Conservation (phyloP, 163 green algal species). For the Scenedesmus sp. region DNA sequence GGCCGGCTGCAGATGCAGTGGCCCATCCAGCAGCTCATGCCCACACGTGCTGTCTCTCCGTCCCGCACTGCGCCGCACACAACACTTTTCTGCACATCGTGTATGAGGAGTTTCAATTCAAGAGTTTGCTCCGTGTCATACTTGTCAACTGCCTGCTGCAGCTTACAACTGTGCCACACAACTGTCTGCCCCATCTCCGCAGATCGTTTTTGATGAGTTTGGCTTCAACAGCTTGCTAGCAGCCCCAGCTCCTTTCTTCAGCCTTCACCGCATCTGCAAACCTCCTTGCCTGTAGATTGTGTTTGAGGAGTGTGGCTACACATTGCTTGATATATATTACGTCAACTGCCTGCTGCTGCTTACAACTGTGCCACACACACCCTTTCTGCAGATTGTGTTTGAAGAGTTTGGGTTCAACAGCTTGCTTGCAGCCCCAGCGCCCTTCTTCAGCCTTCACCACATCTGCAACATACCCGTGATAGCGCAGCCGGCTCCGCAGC, state of each 20-base stretch:
- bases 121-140: too few relatives aligned
- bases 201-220: slow-evolving; percentile 95
- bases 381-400: slow-evolving; percentile 84
- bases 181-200: not conserved
- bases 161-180: too few relatives aligned
- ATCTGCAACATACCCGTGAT: slow-evolving; percentile 37
- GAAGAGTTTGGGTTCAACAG: slow-evolving; percentile 90
- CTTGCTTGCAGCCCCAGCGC: slow-evolving; percentile 68
- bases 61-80: not conserved
- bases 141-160: too few relatives aligned
- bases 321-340: too few relatives aligned
- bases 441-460: slow-evolving; percentile 68
- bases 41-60: not conserved
- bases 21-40: not conserved
- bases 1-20: not conserved
- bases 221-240: slow-evolving; percentile 81
- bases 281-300: not conserved
- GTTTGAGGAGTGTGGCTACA: not conserved
- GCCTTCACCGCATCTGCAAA: slow-evolving; percentile 58
- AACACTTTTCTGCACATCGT: not conserved
- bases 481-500: not conserved
- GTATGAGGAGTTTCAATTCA: too few relatives aligned
- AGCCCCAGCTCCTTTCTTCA: slow-evolving; percentile 68
- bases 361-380: not conserved
- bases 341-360: not conserved